Base-by-base conservation (phyloP, 2,329 filamentous ascomycete genomes). In the Samsoniella hepiali region DNA sequence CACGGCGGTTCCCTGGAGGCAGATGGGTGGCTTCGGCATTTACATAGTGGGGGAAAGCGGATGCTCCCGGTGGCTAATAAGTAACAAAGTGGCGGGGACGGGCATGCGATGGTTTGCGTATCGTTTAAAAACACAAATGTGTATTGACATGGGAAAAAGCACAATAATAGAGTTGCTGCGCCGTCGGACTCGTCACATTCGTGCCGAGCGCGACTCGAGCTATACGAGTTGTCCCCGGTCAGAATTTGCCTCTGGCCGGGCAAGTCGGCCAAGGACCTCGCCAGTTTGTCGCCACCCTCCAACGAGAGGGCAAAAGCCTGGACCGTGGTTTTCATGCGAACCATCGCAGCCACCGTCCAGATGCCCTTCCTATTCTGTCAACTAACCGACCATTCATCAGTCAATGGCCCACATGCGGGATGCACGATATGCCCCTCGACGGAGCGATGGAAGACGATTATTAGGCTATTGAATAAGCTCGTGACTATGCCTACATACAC, bases 291-390 rank as follows among this genome's bases (percentile, higher is more conserved):
- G 45, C 45, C 22, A 49, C 45, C n/a, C 5, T 27, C n/a, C 8
- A 22, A 31, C 22, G 22, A 55, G 51, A 56, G 22, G 1, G 45
- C 32, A 22, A 40, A 34, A 50, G 45, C 40, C 57, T 50, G 57
- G 57, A 49, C 22, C 40, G 40, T 45, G 17, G 29, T n/a, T 34
- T 22, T 8, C 57, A 38, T 29, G 22, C 22, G 27, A 50, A 50
- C 22, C 44, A 58, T 58, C 27, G 15, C 38, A 31, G 40, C 29
- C 54, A 27, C 40, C 2, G 22, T 11, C 22, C 10, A 36, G 31
- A 13, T 50, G 32, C 57, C 45, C 36, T 58, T 50, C 57, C 57
- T 50, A 38, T 58, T 50, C 27, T 34, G 57, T 58, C 57, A 40
- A 40, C 2, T 49, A 38, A 13, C 31, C 57, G 57, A 58, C 45